Base-by-base conservation (phyloP, 176 grass and related monocot genomes). In the Thalia dealbata region DNA sequence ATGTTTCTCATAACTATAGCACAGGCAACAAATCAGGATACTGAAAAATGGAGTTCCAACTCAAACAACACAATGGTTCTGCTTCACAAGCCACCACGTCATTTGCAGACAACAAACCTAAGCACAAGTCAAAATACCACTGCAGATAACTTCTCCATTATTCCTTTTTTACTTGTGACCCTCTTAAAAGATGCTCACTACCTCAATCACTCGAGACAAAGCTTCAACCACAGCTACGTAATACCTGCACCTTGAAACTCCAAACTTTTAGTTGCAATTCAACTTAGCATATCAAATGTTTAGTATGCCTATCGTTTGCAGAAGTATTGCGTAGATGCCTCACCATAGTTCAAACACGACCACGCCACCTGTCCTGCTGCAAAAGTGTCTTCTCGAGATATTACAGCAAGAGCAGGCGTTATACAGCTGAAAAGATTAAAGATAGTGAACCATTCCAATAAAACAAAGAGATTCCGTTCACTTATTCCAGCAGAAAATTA, bases 391-490 rank as follows among this genome's bases (percentile, higher is more conserved):
- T 72, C 70, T 11, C 26, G 25, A 11, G 51, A 22, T 44, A 30
- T 72, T 4, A 72, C 70, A 72, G 48, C 70, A 52, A 35, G 48
- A 52, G 50, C 24, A 72, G 70, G 46, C 19, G 48, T 52, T 72
- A 32, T 11, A 72, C 45, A 72, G 14, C 70, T 72, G 70, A 26
- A 54, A 15, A 52, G 4, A 52, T 26, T 29, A 18, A 18, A 55
- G 26, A 18, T 30, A 32, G 2, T 44, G 2, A 44, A n/a, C 7
- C 19, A n/a, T 23, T 11, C 3, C n/a, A 42, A 22, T 14, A 5
- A 6, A 68, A 3, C 16, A n/a, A 3, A 8, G 18, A 38, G 32
- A 38, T 19, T 43, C 10, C 7, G 44, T 15, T 23, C 18, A 22
- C 18, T n/a, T 44, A 43, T 9, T 68, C 32, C 32, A 38, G 44